A percentile compares a stretch with the other conserved stretches of the same genome.
Evolutionary conservation across 257 asterid genomes (phyloP).

Genomic region (Oldenlandia corymbosa): DNA sequence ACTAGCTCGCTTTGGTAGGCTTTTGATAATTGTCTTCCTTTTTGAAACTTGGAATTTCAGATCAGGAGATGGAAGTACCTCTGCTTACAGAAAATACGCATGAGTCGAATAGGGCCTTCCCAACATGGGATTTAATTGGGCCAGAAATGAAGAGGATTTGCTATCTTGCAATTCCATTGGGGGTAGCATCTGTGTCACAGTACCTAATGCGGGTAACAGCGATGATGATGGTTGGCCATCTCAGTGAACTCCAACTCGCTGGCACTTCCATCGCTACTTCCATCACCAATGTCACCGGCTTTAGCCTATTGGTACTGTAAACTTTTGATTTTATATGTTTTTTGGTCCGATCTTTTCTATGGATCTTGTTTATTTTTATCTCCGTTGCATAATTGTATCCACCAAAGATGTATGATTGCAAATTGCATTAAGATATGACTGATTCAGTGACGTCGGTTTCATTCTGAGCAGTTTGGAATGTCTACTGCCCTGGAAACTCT

Average conservation of each 20-base stretch:
- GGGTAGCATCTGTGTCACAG: constrained; percentile 28
- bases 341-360: no score
- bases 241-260: constrained; percentile 31
- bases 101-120: background rate
- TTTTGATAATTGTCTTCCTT: no score
- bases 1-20: no score
- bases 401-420: no score
- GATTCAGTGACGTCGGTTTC: background rate
- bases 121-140: constrained; percentile 9
- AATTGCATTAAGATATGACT: no score
- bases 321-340: no score
- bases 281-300: constrained; percentile 37
- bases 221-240: constrained; percentile 42
- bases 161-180: constrained; percentile 27
- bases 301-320: constrained; percentile 36
- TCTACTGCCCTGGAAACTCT: constrained; percentile 57
- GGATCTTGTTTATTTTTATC: background rate
- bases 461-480: constrained; percentile 36
- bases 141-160: constrained; percentile 23
- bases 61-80: constrained; percentile 25
- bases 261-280: constrained; percentile 38
- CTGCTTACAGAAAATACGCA: background rate
- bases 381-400: background rate
- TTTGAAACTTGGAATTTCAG: no score
- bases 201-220: constrained; percentile 23